A percentile compares a stretch with the other conserved stretches of the same genome.
phyloP scores from a whole-genome alignment of 768 basidiomycete genomes.

The Wakefieldia striispora region DNA sequence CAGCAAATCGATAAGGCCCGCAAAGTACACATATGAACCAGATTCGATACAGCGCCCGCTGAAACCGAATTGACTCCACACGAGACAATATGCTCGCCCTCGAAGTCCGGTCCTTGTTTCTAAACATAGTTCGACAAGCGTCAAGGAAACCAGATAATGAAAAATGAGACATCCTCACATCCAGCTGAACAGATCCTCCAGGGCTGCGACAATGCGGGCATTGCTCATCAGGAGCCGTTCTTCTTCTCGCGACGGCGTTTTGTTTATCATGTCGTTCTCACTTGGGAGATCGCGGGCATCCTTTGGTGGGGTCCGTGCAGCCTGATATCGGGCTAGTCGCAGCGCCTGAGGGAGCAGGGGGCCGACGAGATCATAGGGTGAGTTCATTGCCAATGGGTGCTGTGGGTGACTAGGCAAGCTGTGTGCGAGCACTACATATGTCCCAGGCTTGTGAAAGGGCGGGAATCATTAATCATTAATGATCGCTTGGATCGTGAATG shows the following conservation, averaged over 20 bases:
- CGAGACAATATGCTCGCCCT: slow-evolving; percentile 10
- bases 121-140: neutral
- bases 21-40: slow-evolving; percentile 10
- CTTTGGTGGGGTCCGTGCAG: neutral
- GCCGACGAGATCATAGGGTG: too few species aligned
- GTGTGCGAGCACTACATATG: too few species aligned
- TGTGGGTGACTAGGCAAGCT: too few species aligned
- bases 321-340: neutral
- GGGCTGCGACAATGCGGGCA: slow-evolving; percentile 5
- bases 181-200: slow-evolving; percentile 23
- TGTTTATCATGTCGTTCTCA: slow-evolving; percentile 13
- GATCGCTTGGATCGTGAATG: too few species aligned
- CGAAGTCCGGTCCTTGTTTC: slow-evolving; percentile 6
- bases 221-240: slow-evolving; percentile 9
- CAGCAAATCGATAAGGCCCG: neutral
- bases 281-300: neutral
- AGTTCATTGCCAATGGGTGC: too few species aligned
- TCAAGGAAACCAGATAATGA: neutral
- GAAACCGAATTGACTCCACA: slow-evolving; percentile 15
- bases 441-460: too few species aligned
- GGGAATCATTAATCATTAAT: too few species aligned
- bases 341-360: neutral
- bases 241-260: slow-evolving; percentile 15
- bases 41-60: slow-evolving; percentile 11
- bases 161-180: slow-evolving; percentile 1